Evolutionary conservation across 805 yeast genomes (phyloP).

Genomic region (Pichia heedii): DNA sequence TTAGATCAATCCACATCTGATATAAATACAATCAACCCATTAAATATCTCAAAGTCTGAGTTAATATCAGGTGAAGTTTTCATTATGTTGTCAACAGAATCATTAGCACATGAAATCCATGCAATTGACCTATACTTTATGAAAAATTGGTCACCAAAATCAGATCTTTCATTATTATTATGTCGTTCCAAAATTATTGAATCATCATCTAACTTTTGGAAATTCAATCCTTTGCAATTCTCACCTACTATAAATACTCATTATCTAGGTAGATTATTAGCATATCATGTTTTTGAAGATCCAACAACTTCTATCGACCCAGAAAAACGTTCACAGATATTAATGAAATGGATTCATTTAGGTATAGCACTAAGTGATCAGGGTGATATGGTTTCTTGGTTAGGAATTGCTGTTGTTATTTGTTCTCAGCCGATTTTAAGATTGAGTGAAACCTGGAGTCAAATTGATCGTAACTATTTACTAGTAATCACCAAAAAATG

Average conservation of each 20-base stretch:
- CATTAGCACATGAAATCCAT: constrained; percentile 56
- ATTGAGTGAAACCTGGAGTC: constrained; percentile 64
- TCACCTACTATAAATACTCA: constrained; percentile 60
- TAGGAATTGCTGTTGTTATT: constrained; percentile 75
- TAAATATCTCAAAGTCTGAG: not conserved
- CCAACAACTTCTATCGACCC: constrained; percentile 23
- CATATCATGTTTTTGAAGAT: constrained; percentile 60
- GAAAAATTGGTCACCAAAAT: constrained; percentile 66
- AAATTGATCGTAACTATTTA: constrained; percentile 50
- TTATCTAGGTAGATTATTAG: constrained; percentile 62
- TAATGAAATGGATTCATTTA: constrained; percentile 77
- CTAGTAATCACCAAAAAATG: constrained; percentile 67
- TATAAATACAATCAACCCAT: not conserved
- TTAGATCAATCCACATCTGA: not conserved
- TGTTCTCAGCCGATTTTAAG: constrained; percentile 79
- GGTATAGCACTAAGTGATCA: constrained; percentile 68
- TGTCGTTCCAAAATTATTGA: constrained; percentile 43
- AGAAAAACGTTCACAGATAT: constrained; percentile 50
- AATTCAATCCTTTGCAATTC: constrained; percentile 69
- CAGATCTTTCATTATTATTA: constrained; percentile 57
- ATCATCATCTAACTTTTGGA: constrained; percentile 37
- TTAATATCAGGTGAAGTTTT: constrained; percentile 33
- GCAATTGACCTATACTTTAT: constrained; percentile 59
- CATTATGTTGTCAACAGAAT: constrained; percentile 40
- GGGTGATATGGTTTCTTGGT: constrained; percentile 94